Conservation (phyloP, 2,329 filamentous ascomycete species). For the Fusarium hostae region DNA sequence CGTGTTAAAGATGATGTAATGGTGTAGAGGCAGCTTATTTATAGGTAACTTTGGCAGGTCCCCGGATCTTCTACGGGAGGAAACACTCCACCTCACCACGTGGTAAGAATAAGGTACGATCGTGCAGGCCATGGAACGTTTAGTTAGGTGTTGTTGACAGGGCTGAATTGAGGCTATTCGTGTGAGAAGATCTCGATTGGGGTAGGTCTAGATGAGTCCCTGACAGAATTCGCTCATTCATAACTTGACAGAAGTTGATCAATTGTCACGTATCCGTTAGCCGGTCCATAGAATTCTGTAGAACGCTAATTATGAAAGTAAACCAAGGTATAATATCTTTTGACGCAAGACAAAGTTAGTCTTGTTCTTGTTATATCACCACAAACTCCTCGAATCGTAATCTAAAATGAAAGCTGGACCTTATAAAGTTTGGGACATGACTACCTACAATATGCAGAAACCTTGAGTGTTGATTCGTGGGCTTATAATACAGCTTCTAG, state of each 20-base stretch:
- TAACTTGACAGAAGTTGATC: neutral
- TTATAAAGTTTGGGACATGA: neutral
- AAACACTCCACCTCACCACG: slow-evolving; percentile 40
- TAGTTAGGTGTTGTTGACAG: neutral
- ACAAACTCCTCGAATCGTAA: neutral
- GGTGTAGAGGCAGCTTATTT: slow-evolving; percentile 5
- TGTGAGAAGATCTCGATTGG: neutral
- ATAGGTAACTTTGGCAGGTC: slow-evolving; percentile 4
- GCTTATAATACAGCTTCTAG: neutral
- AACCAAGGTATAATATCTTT: too few species aligned
- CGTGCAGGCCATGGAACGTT: slow-evolving; percentile 3
- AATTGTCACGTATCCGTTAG: neutral
- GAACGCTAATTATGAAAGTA: neutral
- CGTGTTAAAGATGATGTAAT: slow-evolving; percentile 39
- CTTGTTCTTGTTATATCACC: neutral
- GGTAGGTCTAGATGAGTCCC: neutral
- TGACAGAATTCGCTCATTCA: neutral
- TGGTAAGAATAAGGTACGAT: slow-evolving; percentile 15
- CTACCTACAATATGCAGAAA: neutral
- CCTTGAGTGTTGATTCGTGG: neutral
- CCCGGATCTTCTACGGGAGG: slow-evolving; percentile 13
- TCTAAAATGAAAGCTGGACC: neutral
- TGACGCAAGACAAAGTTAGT: neutral
- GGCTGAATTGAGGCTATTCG: neutral
- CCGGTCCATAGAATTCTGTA: neutral